Percentiles rank a stretch among this genome's conserved stretches.
phyloP scores from a whole-genome alignment of 1,284 basidiomycete species.

The Naganishia sp. region DNA sequence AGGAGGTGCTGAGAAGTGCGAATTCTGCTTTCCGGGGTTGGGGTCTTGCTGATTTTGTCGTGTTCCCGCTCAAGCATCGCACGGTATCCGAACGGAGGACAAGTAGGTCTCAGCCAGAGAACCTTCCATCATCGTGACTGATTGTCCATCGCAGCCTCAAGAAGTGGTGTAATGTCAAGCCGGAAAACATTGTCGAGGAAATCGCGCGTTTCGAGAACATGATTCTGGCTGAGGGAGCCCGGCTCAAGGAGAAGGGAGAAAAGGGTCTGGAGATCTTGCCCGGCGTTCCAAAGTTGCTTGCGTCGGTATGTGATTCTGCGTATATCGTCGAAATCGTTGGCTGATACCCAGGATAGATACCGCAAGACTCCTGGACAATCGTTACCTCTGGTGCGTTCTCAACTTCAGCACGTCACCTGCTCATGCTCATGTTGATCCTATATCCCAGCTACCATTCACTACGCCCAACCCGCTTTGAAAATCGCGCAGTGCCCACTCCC shows the following conservation, averaged over 20 bases:
- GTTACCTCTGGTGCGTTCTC: conserved; percentile 67
- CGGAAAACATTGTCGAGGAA: conserved; percentile 31
- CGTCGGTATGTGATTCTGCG: conserved; percentile 39
- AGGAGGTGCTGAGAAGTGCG: conserved; percentile 50
- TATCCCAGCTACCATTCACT: conserved; percentile 65
- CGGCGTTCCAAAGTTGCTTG: conserved; percentile 46
- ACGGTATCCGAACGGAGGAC: conserved; percentile 34
- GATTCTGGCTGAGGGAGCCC: conserved; percentile 49
- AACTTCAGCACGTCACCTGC: not conserved
- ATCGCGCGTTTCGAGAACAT: conserved; percentile 46
- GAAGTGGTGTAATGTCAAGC: conserved; percentile 29
- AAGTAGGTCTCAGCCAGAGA: conserved; percentile 10
- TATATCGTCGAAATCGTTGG: not conserved
- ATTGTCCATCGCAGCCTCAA: conserved; percentile 20
- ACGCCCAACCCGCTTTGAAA: conserved; percentile 65
- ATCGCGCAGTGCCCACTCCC: conserved; percentile 64
- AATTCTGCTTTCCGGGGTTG: not conserved
- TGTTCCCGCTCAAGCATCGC: conserved; percentile 21
- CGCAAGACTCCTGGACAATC: conserved; percentile 65
- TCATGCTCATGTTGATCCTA: conserved; percentile 36
- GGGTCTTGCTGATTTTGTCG: too few relatives aligned
- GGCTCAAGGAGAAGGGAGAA: conserved; percentile 47
- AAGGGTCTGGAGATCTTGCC: conserved; percentile 50
- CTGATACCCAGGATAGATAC: conserved; percentile 16
- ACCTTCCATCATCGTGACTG: not conserved